These are phyloP conservation scores for Solanum dulcamara DNA, from an alignment of 257 asterid species.

Conservation along the genomic window DNA sequence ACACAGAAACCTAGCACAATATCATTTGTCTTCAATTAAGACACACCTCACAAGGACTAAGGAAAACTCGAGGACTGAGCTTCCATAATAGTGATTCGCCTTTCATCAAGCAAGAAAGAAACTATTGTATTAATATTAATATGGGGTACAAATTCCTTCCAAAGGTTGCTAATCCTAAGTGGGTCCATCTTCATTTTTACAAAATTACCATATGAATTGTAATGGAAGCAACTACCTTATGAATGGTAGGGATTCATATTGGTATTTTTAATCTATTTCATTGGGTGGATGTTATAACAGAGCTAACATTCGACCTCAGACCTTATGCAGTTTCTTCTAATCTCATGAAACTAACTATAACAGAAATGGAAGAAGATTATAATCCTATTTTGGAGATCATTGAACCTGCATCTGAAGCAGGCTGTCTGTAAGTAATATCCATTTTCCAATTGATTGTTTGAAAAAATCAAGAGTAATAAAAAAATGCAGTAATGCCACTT, in stretches of 20 bases:
- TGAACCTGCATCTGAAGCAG: background rate
- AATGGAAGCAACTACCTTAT: background rate
- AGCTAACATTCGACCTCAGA: background rate
- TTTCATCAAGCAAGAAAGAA: background rate
- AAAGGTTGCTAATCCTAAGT: background rate
- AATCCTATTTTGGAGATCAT: background rate
- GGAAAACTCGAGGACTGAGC: background rate
- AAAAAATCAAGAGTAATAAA: background rate
- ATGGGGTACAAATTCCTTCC: background rate
- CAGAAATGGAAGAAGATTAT: background rate
- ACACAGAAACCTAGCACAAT: background rate
- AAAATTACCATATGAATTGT: background rate
- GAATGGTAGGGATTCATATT: background rate
- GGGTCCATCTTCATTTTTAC: background rate
- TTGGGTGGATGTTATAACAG: background rate
- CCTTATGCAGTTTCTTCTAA: background rate
- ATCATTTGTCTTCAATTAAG: background rate
- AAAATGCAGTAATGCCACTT: background rate
- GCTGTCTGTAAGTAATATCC: background rate
- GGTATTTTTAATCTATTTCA: background rate
- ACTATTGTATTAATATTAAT: background rate
- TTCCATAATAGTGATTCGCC: background rate
- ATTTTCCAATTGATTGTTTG: background rate
- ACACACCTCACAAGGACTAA: too few relatives aligned
- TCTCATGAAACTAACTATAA: background rate